phyloP scores from a whole-genome alignment of 305 asterid genomes.

The Ajuga reptans region DNA sequence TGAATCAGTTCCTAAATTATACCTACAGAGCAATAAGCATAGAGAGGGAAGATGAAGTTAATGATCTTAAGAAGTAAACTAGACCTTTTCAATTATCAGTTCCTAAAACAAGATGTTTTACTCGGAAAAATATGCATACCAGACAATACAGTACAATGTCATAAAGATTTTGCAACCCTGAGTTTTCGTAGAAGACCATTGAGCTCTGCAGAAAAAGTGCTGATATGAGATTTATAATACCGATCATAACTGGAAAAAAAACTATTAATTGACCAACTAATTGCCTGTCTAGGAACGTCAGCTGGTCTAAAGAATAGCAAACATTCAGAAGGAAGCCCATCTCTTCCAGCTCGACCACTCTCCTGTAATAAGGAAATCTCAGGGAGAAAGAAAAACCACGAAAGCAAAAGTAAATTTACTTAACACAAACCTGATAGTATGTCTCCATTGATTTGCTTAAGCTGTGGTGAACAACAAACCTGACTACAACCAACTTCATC shows the following conservation, averaged over 20 bases:
- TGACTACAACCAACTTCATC: slow-evolving; percentile 53
- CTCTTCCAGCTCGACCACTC: slow-evolving; percentile 99
- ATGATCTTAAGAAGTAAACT: slow-evolving; percentile 1
- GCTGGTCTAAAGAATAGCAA: slow-evolving; percentile 84
- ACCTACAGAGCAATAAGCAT: neutral
- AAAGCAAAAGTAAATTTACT: slow-evolving; percentile 21
- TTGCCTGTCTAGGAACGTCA: slow-evolving; percentile 91
- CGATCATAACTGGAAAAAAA: slow-evolving; percentile 11
- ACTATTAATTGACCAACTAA: slow-evolving; percentile 9
- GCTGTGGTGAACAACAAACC: slow-evolving; percentile 96
- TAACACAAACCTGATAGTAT: slow-evolving; percentile 73
- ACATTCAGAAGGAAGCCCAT: slow-evolving; percentile 97
- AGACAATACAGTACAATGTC: slow-evolving; percentile 73
- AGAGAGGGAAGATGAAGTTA: neutral
- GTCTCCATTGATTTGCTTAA: slow-evolving; percentile 98
- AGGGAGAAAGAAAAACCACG: slow-evolving; percentile 18
- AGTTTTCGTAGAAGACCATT: slow-evolving; percentile 92
- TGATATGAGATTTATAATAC: slow-evolving; percentile 15
- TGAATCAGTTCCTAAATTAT: neutral
- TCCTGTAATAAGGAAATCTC: slow-evolving; percentile 49
- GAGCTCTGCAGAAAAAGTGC: slow-evolving; percentile 65
- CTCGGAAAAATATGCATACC: slow-evolving; percentile 40
- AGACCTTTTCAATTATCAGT: neutral
- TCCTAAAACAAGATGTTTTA: neutral
- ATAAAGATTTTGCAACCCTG: slow-evolving; percentile 87